Evolutionary conservation across 1,284 basidiomycete species (phyloP).

Genomic region (Phaffia rhodozyma): DNA sequence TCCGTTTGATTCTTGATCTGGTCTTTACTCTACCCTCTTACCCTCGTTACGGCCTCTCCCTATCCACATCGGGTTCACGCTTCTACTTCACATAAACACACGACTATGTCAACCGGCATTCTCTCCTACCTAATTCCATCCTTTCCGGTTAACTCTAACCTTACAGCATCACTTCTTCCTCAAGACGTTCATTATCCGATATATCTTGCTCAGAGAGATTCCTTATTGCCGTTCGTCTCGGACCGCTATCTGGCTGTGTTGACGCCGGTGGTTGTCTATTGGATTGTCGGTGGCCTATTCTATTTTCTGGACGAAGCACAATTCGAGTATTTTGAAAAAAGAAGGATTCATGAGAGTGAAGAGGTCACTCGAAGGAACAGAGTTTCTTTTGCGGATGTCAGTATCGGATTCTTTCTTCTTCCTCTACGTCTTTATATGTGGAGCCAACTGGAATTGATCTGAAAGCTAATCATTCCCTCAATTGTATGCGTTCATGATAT

Average conservation of each 20-base stretch:
- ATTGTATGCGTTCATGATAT: background rate
- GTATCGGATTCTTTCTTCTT: background rate
- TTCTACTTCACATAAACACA: too few relatives aligned
- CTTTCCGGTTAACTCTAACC: too few relatives aligned
- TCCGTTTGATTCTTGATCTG: too few relatives aligned
- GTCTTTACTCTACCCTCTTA: too few relatives aligned
- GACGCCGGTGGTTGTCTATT: conserved; percentile 75
- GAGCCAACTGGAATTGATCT: background rate
- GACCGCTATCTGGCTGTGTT: conserved; percentile 65
- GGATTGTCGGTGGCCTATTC: conserved; percentile 70
- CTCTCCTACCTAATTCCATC: too few relatives aligned
- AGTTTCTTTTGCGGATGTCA: conserved; percentile 39
- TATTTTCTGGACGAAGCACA: conserved; percentile 62
- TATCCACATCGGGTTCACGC: too few relatives aligned
- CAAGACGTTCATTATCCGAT: too few relatives aligned
- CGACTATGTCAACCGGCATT: too few relatives aligned
- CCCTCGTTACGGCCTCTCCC: too few relatives aligned
- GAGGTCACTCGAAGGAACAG: conserved; percentile 70
- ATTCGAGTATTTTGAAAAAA: conserved; percentile 67
- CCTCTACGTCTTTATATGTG: background rate
- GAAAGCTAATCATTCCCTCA: too few relatives aligned
- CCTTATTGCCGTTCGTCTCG: conserved; percentile 49
- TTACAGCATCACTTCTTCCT: too few relatives aligned
- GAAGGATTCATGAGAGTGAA: conserved; percentile 74
- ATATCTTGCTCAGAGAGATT: conserved; percentile 13